These are phyloP conservation scores for Coemansia sp. DNA, from an alignment of 192 early-diverging fungal species.

Conservation along the genomic window DNA sequence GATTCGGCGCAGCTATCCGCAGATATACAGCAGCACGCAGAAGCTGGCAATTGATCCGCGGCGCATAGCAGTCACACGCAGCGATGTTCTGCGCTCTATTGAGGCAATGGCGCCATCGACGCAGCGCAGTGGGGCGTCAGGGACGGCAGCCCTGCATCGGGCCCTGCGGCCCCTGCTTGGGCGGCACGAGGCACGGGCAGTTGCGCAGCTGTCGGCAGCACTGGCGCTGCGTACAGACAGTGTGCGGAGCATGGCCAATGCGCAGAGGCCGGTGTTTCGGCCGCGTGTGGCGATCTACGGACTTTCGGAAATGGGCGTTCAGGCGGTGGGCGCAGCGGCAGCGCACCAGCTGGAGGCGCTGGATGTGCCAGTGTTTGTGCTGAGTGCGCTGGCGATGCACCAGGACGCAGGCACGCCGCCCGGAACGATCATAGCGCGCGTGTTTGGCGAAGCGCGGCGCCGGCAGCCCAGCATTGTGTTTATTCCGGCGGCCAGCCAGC, in stretches of 20 bases:
- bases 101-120: conserved; percentile 12
- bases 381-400: conserved; percentile 53
- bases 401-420: conserved; percentile 39
- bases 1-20: conserved; percentile 56
- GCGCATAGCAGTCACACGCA: conserved; percentile 54
- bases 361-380: conserved; percentile 58
- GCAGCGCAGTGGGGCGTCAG: neutral
- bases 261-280: conserved; percentile 26
- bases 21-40: conserved; percentile 62
- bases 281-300: conserved; percentile 66
- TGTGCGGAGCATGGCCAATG: neutral
- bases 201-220: conserved; percentile 15
- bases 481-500: conserved; percentile 55
- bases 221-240: conserved; percentile 19
- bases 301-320: conserved; percentile 59
- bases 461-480: conserved; percentile 60
- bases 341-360: conserved; percentile 59
- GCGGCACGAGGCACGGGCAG: conserved; percentile 4
- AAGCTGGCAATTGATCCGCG: conserved; percentile 25
- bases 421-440: conserved; percentile 55
- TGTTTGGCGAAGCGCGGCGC: conserved; percentile 60
- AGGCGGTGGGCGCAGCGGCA: conserved; percentile 54
- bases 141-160: conserved; percentile 6
- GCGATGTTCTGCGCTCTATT: conserved; percentile 58
- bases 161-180: conserved; percentile 2